These are phyloP conservation scores for Chrysosporium keratinophilum DNA, from an alignment of 2,329 filamentous ascomycete species.

Conservation along the genomic window DNA sequence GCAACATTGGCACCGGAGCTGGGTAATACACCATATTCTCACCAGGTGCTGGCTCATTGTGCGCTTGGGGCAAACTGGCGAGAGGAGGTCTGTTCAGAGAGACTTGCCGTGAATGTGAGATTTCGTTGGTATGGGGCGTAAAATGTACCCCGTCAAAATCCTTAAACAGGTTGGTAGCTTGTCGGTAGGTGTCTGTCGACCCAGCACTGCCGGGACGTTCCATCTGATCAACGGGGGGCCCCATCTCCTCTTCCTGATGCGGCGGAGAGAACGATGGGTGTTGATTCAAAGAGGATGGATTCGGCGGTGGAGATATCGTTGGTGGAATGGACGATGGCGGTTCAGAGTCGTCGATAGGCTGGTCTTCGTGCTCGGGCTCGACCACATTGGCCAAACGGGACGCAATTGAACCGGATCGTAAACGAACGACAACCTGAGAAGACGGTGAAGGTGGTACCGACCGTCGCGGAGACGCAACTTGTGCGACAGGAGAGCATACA, in stretches of 20 bases:
- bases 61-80: conserved; percentile 30
- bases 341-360: conserved; percentile 18
- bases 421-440: conserved; percentile 23
- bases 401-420: conserved; percentile 29
- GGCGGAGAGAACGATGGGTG: neutral
- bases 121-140: conserved; percentile 22
- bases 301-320: conserved; percentile 15
- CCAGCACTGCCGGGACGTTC: conserved; percentile 32
- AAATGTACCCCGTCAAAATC: conserved; percentile 45
- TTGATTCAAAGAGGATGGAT: neutral
- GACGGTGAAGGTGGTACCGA: conserved; percentile 32
- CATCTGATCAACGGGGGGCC: neutral
- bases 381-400: conserved; percentile 32
- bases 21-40: conserved; percentile 91
- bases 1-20: conserved; percentile 82
- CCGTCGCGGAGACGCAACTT: conserved; percentile 32
- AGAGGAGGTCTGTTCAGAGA: conserved; percentile 31
- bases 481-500: conserved; percentile 33
- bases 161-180: conserved; percentile 35
- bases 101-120: conserved; percentile 24
- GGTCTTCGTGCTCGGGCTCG: conserved; percentile 31
- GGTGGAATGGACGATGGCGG: conserved; percentile 17
- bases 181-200: conserved; percentile 39
- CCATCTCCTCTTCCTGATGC: neutral
- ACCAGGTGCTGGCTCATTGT: conserved; percentile 43